Base-by-base conservation (phyloP, 768 basidiomycete genomes). In the Amanita pseudoporphyria region DNA sequence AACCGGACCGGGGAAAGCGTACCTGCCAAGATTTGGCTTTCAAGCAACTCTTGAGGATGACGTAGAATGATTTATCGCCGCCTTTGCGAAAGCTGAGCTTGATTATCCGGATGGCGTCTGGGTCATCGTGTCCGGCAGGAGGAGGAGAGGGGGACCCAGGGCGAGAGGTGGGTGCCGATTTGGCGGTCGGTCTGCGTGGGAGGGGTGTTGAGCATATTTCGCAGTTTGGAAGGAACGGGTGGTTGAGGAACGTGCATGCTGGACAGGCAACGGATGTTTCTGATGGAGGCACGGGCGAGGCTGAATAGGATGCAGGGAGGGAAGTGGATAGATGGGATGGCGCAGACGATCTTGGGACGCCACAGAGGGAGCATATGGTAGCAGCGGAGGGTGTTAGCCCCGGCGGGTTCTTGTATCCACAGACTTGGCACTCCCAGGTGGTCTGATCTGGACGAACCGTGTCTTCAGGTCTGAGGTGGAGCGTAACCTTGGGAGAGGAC, bases 231-330 rank as follows among this genome's bases (percentile, higher is more conserved):
- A 93, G 70, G 1, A 78, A 82, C 0, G 80, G 79, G 53, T 87
- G 82, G 64, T 99, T 99, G 10, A 94, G 70, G 62, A 94, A 99
- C 1, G 95, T 98, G 62, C 96, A 99, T 1, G 81, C 82, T 1
- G 82, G 76, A 63, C 95, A 99, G 12, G 84, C 66, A 38, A 86
- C 70, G 5, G 36, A 30, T 13, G 14, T 39, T 64, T 66, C 64
- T 1, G 70, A 71, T 18, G 59, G 48, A 13, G 71, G 30, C n/a
- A 53, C 53, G 13, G 59, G 54, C 7, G 32, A 19, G 10, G 45
- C 30, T 16, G 58, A 55, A 45, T 69, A 64, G 1, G 76, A 71
- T 1, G 73, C 54, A 16, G 71, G 69, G 18, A 76, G 65, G 2
- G 71, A 71, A 14, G 63, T 54, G 22, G 68, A 41, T 52, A n/a